Conservation (phyloP, 805 yeast genomes). For the Candida multigemmis region DNA sequence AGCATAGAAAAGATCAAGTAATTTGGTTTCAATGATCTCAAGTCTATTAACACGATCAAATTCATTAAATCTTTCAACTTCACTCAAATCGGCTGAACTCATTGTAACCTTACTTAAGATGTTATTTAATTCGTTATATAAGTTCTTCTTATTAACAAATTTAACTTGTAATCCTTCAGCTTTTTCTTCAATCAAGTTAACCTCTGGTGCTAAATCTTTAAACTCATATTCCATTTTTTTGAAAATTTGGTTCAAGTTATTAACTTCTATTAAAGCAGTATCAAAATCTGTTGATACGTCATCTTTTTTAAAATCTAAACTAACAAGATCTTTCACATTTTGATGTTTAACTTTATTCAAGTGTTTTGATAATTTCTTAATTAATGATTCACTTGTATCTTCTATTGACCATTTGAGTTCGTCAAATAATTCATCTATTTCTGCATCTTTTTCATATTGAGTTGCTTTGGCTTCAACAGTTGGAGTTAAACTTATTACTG, state of each 20-base stretch:
- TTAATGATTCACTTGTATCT: constrained; percentile 54
- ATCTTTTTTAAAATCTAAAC: constrained; percentile 26
- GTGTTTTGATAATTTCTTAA: constrained; percentile 49
- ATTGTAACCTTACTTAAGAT: constrained; percentile 64
- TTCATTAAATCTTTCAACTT: constrained; percentile 39
- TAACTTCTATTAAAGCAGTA: constrained; percentile 24
- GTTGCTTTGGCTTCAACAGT: no score
- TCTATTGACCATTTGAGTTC: constrained; percentile 69
- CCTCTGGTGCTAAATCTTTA: constrained; percentile 47
- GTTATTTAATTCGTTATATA: constrained; percentile 62
- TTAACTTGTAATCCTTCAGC: constrained; percentile 79
- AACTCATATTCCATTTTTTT: constrained; percentile 32
- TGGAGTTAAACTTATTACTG: no score
- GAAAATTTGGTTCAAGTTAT: constrained; percentile 26
- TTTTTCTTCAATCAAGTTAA: constrained; percentile 61
- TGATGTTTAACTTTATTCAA: constrained; percentile 54
- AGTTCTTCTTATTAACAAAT: constrained; percentile 68
- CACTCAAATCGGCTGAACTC: constrained; percentile 42
- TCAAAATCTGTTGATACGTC: constrained; percentile 22
- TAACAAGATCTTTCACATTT: constrained; percentile 41
- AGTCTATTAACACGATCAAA: constrained; percentile 38
- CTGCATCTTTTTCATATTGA: constrained; percentile 27
- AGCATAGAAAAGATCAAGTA: constrained; percentile 54
- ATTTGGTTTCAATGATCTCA: constrained; percentile 41
- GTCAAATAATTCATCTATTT: constrained; percentile 59